These are phyloP conservation scores for Fagopyrum homotropicum DNA, from an alignment of 148 eudicot species.

Conservation along the genomic window DNA sequence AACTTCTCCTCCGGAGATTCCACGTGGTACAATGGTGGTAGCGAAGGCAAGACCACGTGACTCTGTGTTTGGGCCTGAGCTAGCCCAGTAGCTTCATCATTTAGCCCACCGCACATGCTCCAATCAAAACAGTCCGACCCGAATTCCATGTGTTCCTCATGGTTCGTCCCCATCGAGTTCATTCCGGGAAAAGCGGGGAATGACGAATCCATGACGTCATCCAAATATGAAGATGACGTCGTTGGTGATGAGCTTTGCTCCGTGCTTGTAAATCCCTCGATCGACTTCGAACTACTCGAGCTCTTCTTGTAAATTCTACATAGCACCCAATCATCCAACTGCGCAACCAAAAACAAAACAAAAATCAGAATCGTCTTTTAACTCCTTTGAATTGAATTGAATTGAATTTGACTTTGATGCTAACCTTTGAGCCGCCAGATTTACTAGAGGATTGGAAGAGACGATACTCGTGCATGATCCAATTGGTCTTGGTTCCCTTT, in stretches of 20 bases:
- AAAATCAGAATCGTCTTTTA: not conserved
- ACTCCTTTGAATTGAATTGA: not conserved
- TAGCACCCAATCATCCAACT: constrained; percentile 80
- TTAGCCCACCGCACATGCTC: constrained; percentile 40
- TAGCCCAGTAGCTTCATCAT: constrained; percentile 23
- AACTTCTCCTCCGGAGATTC: constrained; percentile 19
- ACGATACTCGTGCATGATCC: constrained; percentile 90
- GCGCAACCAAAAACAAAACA: not conserved
- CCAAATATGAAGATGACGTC: constrained; percentile 48
- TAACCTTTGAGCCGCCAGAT: constrained; percentile 47
- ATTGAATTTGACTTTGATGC: not conserved
- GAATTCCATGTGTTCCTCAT: constrained; percentile 30
- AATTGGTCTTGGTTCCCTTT: constrained; percentile 68
- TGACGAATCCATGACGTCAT: constrained; percentile 45
- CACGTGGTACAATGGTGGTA: constrained; percentile 28
- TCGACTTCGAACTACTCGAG: constrained; percentile 36
- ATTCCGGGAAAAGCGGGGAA: constrained; percentile 30
- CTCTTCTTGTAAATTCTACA: constrained; percentile 70
- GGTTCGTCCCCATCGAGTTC: constrained; percentile 29
- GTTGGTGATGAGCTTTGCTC: constrained; percentile 40
- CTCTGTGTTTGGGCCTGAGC: constrained; percentile 18
- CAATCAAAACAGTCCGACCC: constrained; percentile 51
- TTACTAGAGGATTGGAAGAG: constrained; percentile 46
- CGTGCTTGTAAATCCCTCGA: constrained; percentile 8
- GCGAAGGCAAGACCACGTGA: constrained; percentile 28